Evolutionary conservation across 2,329 filamentous ascomycete genomes (phyloP), one percentile per base, ranked within the genome.

Genomic region (Trichoderma oligosporum): DNA sequence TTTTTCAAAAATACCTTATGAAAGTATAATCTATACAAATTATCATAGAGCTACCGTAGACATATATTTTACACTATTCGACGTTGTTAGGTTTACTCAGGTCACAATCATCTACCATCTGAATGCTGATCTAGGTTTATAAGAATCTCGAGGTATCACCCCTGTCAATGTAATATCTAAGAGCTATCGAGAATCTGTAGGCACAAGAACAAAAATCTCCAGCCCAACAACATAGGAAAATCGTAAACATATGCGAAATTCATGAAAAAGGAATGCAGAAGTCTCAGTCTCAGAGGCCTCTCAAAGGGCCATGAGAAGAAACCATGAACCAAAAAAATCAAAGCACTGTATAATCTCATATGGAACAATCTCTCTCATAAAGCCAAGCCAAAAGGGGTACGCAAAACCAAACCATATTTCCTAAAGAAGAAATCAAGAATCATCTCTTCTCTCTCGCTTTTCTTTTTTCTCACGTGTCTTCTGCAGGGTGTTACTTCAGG

Each of bases 1-100:
- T 45, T 12, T 9, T 9, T 4, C 2, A 6, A 8, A 12, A n/a
- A 9, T 35, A 25, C 18, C 4, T n/a, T 20, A 2, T 12, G 14
- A 0, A 18, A 24, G 7, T 4, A 9, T 4, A 12, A 18, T 3
- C 2, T 18, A 1, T 5, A 4, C 4, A 7, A 2, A 1, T 11
- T 4, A 8, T 3, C 7, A 11, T 11, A 29, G 12, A 45, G 12
- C 6, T n/a, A n/a, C 14, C 7, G 18, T 16, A 16, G 16, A 18
- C 2, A 12, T 20, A 25, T 38, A 29, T 7, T 9, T 2, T 25
- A 38, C 6, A 8, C 35, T 1, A 18, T 14, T 20, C n/a, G 2
- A 16, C 22, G 24, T 0, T 51, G 4, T 7, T 5, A 3, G 27
- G 22, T 7, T 4, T n/a, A 14, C 27, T 7, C 2, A 5, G 20